Conservation (phyloP, 2,329 filamentous ascomycete species). For the Herpotrichia juniperi region DNA sequence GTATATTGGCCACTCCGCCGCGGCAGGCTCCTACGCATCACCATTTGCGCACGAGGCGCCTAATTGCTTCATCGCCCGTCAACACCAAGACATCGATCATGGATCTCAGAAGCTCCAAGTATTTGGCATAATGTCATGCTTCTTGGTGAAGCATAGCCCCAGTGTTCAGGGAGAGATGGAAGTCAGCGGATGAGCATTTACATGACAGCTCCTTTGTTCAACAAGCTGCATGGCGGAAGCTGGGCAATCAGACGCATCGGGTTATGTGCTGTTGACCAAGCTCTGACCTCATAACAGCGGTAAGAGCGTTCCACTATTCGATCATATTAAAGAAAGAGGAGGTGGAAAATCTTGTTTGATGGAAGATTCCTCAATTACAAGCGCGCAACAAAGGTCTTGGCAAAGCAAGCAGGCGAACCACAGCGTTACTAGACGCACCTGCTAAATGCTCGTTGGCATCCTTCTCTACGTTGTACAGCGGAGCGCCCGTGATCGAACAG, state of each 20-base stretch:
- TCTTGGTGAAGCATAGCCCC: slow-evolving; percentile 16
- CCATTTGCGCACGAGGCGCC: slow-evolving; percentile 2
- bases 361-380: too few species aligned
- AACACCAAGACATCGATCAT: slow-evolving; percentile 12
- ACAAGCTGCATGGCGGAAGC: neutral
- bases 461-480: neutral
- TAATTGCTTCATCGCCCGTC: neutral
- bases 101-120: neutral
- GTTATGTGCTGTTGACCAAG: neutral
- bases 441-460: neutral
- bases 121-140: slow-evolving; percentile 6
- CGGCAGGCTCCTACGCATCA: neutral
- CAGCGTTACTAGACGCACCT: neutral
- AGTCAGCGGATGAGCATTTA: neutral
- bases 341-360: too few species aligned
- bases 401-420: neutral
- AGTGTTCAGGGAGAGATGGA: slow-evolving; percentile 2
- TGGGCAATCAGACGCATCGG: neutral
- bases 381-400: too few species aligned
- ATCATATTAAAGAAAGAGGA: too few species aligned
- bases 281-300: neutral
- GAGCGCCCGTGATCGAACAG: neutral
- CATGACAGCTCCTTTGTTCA: neutral
- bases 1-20: slow-evolving; percentile 6
- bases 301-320: neutral